Evolutionary conservation across 371 early-diverging fungal genomes (phyloP), one percentile per base, ranked within the genome.

Genomic region (Lichtheimia hyalospora): DNA sequence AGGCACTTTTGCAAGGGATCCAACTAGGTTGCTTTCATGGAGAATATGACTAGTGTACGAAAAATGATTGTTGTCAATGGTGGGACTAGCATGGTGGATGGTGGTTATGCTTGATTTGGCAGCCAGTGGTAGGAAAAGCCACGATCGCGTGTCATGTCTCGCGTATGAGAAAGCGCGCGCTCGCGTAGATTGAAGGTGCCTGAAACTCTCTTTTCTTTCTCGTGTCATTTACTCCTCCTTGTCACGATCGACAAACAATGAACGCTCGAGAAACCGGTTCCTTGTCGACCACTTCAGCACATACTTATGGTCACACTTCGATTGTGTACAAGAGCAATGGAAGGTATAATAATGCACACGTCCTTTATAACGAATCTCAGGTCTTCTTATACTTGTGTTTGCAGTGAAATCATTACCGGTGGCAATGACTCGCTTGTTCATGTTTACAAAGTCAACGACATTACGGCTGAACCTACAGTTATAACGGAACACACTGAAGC

Each of bases 331-430:
- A 46, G 21, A 46, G 21, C 21, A 21, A 21, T 21, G 46, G 46
- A 46, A 46, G 18, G 46, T 46, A 46, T 5, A 21, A 10, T 10
- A 34, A 46, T 21, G 16, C n/a, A 16, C 10, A 21, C 46, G 21
- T 18, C 46, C 2, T 46, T 46, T 16, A 34, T 8, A 10, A 34
- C n/a, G n/a, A n/a, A n/a, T n/a, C n/a, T n/a, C n/a, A n/a, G 27
- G 27, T 12, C 10, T 14, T 46, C 46, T 46, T 14, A 18, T 10
- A 6, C 46, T 46, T 46, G n/a, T 21, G 13, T 21, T 16, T 21
- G n/a, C 46, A 63, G 63, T 34, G 53, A 39, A 18, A 49, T 63
- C 44, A 48, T 63, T 2, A 63, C 63, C 1, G 63, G 58, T 24
- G 63, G 63, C 18, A 43, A 52, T 8, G 63, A 63, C 39, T 51